These are phyloP conservation scores for Cryptococcus neoformans DNA, from an alignment of 1,284 basidiomycete genomes.

Conservation along the genomic window DNA sequence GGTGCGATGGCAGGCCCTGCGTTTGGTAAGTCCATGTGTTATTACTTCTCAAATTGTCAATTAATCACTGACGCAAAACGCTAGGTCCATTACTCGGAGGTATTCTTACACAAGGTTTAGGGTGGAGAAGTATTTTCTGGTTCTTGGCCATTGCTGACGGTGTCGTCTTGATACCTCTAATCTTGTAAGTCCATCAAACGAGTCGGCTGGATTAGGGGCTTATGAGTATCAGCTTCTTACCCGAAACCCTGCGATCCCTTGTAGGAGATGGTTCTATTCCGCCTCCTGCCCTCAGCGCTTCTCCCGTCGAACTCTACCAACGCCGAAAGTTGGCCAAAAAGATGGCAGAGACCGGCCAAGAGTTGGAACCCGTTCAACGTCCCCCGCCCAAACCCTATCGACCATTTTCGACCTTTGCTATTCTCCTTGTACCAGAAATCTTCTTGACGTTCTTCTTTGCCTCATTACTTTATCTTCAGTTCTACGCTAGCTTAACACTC, in stretches of 20 bases:
- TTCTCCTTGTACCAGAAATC: constrained; percentile 45
- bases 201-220: not conserved
- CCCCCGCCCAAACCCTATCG: constrained; percentile 36
- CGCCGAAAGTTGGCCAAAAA: constrained; percentile 23
- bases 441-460: constrained; percentile 32
- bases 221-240: constrained; percentile 17
- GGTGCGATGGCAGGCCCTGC: constrained; percentile 36
- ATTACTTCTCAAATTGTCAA: not conserved
- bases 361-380: constrained; percentile 23
- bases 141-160: constrained; percentile 36
- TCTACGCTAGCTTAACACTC: constrained; percentile 45
- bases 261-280: constrained; percentile 48
- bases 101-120: constrained; percentile 35
- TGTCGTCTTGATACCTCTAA: constrained; percentile 28
- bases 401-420: constrained; percentile 39
- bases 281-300: constrained; percentile 38
- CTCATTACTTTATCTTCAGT: constrained; percentile 44
- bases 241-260: constrained; percentile 46
- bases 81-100: constrained; percentile 29
- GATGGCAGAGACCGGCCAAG: constrained; percentile 16
- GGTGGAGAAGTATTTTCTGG: constrained; percentile 44
- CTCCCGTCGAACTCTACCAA: constrained; percentile 26
- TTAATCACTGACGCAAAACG: not conserved
- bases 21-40: constrained; percentile 6
- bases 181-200: not conserved